phyloP scores from a whole-genome alignment of 2,329 filamentous ascomycete genomes.

The Lanzia echinophila region DNA sequence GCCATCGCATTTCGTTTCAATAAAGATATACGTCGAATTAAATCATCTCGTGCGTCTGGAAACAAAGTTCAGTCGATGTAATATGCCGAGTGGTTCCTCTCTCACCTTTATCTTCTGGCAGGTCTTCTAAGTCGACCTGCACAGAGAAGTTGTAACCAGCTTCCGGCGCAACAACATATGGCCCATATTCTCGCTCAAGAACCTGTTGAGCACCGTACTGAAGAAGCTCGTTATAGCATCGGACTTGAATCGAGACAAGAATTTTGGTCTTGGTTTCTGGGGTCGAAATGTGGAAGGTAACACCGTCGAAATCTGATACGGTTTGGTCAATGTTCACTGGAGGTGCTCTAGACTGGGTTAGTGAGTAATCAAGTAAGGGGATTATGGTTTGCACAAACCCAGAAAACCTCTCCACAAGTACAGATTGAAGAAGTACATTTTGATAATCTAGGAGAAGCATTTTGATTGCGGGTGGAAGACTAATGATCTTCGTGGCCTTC shows the following conservation, averaged over 20 bases:
- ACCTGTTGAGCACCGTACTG: constrained; percentile 89
- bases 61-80: constrained; percentile 4
- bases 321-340: constrained; percentile 93
- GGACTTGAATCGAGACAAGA: constrained; percentile 86
- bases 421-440: constrained; percentile 94
- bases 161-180: constrained; percentile 83
- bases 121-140: constrained; percentile 76
- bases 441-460: constrained; percentile 98
- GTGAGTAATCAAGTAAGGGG: constrained; percentile 17
- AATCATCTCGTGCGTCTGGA: constrained; percentile 70
- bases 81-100: not conserved
- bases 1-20: constrained; percentile 99
- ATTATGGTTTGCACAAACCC: constrained; percentile 20
- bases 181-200: constrained; percentile 88
- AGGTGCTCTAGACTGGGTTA: constrained; percentile 55
- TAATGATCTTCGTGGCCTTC: not conserved
- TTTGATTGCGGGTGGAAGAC: constrained; percentile 31
- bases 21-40: constrained; percentile 80
- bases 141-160: constrained; percentile 95
- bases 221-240: constrained; percentile 89
- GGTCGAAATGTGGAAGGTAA: constrained; percentile 97
- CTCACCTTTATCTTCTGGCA: constrained; percentile 71
- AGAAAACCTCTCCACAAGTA: constrained; percentile 84
- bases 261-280: constrained; percentile 92
- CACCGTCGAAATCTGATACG: constrained; percentile 97